phyloP scores from a whole-genome alignment of 345 rosid species.

The Anastatica hierochuntica region DNA sequence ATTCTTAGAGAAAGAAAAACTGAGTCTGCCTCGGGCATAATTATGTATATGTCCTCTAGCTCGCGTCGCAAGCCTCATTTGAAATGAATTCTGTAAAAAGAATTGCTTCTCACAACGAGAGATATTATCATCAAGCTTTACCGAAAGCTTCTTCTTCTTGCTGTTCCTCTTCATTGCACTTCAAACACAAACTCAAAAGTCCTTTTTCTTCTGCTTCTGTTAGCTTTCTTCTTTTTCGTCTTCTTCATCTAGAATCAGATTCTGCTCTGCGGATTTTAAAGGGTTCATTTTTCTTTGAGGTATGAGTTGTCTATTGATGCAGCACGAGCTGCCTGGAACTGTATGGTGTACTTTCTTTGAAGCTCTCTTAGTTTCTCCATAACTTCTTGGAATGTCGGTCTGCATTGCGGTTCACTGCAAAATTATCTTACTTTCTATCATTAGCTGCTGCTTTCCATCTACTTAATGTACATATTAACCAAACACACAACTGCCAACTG shows the following conservation, averaged over 20 bases:
- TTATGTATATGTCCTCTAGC: neutral
- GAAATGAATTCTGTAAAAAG: slow-evolving; percentile 6
- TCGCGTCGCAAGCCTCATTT: neutral
- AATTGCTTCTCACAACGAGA: slow-evolving; percentile 3
- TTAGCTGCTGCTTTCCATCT: slow-evolving; percentile 13
- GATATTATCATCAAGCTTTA: neutral
- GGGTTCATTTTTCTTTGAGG: slow-evolving; percentile 35
- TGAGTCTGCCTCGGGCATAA: slow-evolving; percentile 2
- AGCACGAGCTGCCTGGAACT: slow-evolving; percentile 64
- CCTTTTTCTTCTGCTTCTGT: slow-evolving; percentile 28
- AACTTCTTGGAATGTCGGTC: slow-evolving; percentile 85
- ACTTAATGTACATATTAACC: neutral
- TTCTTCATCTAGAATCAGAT: neutral
- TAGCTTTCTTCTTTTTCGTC: neutral
- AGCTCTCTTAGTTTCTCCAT: slow-evolving; percentile 72
- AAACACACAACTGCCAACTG: neutral
- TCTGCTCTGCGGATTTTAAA: neutral
- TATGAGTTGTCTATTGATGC: slow-evolving; percentile 33
- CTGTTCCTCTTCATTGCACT: neutral
- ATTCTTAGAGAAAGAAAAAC: neutral
- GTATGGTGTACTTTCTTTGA: slow-evolving; percentile 56
- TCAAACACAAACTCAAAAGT: neutral
- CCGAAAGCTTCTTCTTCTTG: slow-evolving; percentile 6
- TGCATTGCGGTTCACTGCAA: slow-evolving; percentile 61
- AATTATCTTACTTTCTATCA: neutral